phyloP scores from a whole-genome alignment of 768 basidiomycete genomes.

The Lenzites betulinus region DNA sequence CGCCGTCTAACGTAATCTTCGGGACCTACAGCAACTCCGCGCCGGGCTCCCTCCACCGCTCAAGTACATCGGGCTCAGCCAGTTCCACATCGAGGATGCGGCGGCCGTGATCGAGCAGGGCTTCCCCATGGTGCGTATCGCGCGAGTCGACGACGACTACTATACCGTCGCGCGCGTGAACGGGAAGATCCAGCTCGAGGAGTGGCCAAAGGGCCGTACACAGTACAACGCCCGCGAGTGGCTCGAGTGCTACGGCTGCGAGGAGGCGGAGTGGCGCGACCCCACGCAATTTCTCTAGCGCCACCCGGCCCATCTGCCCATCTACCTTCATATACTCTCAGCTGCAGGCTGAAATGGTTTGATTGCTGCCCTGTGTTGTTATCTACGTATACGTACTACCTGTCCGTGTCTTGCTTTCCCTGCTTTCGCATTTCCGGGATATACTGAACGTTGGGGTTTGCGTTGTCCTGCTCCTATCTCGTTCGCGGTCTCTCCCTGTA shows the following conservation, averaged over 20 bases:
- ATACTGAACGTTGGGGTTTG: too few species aligned
- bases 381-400: background rate
- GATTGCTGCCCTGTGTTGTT: background rate
- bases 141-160: constrained; percentile 53
- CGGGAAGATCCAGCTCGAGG: constrained; percentile 46
- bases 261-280: constrained; percentile 47
- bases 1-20: background rate
- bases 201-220: constrained; percentile 57
- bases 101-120: constrained; percentile 54
- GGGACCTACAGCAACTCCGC: constrained; percentile 53
- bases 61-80: constrained; percentile 57
- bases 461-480: background rate
- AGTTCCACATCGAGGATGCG: constrained; percentile 44
- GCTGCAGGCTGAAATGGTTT: background rate
- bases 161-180: constrained; percentile 50
- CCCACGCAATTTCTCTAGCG: constrained; percentile 29
- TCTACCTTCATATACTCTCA: background rate
- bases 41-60: constrained; percentile 55
- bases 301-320: background rate
- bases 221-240: constrained; percentile 58
- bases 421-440: background rate
- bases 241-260: constrained; percentile 67
- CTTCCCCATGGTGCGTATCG: constrained; percentile 61
- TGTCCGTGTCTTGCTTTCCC: background rate
- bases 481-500: background rate